These are phyloP conservation scores for Endotrypanum monterogeii DNA, from an alignment of 208 protist genomes.

Conservation along the genomic window DNA sequence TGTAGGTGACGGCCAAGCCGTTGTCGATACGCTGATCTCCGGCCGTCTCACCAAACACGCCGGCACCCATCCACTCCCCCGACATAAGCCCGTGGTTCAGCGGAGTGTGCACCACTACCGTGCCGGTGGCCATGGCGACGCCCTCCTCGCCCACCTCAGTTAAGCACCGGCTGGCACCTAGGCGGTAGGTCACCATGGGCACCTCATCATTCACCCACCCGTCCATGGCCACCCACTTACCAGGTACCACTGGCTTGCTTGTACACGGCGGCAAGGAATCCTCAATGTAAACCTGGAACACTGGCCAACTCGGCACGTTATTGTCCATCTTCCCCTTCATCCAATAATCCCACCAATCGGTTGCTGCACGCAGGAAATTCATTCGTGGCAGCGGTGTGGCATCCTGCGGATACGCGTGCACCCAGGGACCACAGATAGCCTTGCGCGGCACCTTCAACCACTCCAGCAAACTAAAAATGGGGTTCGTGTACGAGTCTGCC, in stretches of 20 bases:
- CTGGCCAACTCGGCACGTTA: slow-evolving; percentile 35
- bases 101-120: slow-evolving; percentile 52
- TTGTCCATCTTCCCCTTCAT: slow-evolving; percentile 40
- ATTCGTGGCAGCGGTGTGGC: slow-evolving; percentile 49
- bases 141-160: slow-evolving; percentile 4
- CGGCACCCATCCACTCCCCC: slow-evolving; percentile 69
- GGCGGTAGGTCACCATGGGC: slow-evolving; percentile 21
- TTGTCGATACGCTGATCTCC: slow-evolving; percentile 73
- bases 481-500: slow-evolving; percentile 70
- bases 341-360: slow-evolving; percentile 60
- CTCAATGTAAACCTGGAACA: slow-evolving; percentile 62
- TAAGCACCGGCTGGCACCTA: slow-evolving; percentile 16
- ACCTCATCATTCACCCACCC: slow-evolving; percentile 42
- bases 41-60: slow-evolving; percentile 54
- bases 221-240: slow-evolving; percentile 47
- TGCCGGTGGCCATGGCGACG: neutral
- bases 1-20: slow-evolving; percentile 58
- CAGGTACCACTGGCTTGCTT: slow-evolving; percentile 41
- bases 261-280: slow-evolving; percentile 43
- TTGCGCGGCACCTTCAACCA: slow-evolving; percentile 51
- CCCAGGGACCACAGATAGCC: slow-evolving; percentile 64
- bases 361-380: slow-evolving; percentile 63
- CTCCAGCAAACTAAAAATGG: slow-evolving; percentile 51
- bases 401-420: slow-evolving; percentile 69
- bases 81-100: slow-evolving; percentile 61